Percentiles rank a stretch among this genome's conserved stretches.
phyloP scores from a whole-genome alignment of 345 rosid genomes.

The Melastoma malabathricum region DNA sequence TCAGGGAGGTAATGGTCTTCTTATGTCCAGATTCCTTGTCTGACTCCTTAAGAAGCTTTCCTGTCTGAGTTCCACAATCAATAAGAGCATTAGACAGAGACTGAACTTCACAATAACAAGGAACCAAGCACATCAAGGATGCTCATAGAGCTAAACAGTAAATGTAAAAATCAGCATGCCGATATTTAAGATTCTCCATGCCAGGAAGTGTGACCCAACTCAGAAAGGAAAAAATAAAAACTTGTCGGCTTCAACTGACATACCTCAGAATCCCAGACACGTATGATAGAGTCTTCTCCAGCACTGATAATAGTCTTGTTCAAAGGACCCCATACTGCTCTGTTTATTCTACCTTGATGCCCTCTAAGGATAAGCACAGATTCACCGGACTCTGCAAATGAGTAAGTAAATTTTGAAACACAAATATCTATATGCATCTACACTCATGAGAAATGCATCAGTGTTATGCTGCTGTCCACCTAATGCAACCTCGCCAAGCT shows the following conservation, averaged over 20 bases:
- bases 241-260: background rate
- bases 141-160: background rate
- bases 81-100: conserved; percentile 1
- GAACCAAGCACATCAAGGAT: too few species aligned
- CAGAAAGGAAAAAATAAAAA: background rate
- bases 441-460: too few species aligned
- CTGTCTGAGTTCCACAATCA: conserved; percentile 46
- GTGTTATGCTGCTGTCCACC: too few species aligned
- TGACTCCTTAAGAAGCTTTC: conserved; percentile 59
- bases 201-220: too few species aligned
- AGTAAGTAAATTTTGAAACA: too few species aligned
- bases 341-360: conserved; percentile 68
- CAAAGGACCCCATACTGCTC: conserved; percentile 96
- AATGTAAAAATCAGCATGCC: background rate
- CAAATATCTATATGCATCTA: too few species aligned
- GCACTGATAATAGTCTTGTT: conserved; percentile 68
- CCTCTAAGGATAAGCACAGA: conserved; percentile 53
- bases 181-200: background rate
- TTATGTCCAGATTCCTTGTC: conserved; percentile 73
- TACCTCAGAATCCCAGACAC: conserved; percentile 96
- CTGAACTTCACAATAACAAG: too few species aligned
- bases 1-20: conserved; percentile 66
- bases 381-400: conserved; percentile 45
- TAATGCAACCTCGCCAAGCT: too few species aligned
- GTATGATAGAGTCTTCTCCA: conserved; percentile 77